Evolutionary conservation across 179 eudicot species (phyloP).

Genomic region (Patellifolia procumbens): DNA sequence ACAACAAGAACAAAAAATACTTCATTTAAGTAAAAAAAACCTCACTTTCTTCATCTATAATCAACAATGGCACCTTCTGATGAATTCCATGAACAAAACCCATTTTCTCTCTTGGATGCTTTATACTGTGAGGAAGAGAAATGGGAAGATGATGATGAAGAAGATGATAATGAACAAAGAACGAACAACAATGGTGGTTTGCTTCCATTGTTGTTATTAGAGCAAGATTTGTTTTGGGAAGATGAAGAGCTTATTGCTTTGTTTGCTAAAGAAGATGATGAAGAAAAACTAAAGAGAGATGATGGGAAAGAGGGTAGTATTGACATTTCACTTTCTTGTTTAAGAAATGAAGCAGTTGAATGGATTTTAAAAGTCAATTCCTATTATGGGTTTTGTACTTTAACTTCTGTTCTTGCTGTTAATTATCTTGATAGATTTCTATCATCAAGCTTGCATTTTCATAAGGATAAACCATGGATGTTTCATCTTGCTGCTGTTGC

Average conservation of each 20-base stretch:
- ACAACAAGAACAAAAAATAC: background rate
- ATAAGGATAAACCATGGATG: constrained; percentile 74
- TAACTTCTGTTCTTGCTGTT: constrained; percentile 65
- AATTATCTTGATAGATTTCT: constrained; percentile 69
- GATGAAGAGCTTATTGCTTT: constrained; percentile 68
- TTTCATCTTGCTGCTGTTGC: constrained; percentile 80
- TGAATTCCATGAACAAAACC: constrained; percentile 37
- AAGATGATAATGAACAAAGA: background rate
- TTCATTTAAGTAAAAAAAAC: no score
- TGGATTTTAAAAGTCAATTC: constrained; percentile 66
- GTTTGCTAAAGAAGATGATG: constrained; percentile 45
- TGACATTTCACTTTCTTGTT: constrained; percentile 1
- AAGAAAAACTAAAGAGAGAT: constrained; percentile 26
- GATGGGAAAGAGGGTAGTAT: background rate
- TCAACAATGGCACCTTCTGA: constrained; percentile 46
- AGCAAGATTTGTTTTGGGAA: constrained; percentile 57
- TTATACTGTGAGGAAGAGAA: constrained; percentile 68
- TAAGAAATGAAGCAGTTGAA: constrained; percentile 53
- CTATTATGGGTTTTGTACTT: constrained; percentile 55
- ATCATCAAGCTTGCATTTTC: constrained; percentile 34
- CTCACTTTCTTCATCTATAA: constrained; percentile 5
- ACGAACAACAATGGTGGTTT: constrained; percentile 10
- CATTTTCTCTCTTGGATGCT: constrained; percentile 45
- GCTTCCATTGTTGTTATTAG: constrained; percentile 33
- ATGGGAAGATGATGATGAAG: constrained; percentile 35